phyloP scores from a whole-genome alignment of 768 basidiomycete species.

The Agaricus sinodeliciosus region DNA sequence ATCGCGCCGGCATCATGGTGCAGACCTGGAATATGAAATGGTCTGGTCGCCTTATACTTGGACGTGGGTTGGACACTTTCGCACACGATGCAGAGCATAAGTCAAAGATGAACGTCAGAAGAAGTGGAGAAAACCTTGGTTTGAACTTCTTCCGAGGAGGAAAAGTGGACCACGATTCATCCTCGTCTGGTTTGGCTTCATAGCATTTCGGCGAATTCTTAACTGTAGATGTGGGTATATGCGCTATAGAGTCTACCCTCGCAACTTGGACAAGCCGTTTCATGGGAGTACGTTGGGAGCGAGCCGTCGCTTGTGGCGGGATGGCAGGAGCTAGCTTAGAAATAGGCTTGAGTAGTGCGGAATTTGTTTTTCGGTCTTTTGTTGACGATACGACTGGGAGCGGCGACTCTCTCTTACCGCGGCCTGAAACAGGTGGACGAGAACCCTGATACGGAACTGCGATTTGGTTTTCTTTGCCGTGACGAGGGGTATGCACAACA shows the following conservation, averaged over 20 bases:
- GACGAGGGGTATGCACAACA: no score
- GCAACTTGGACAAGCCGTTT: neutral
- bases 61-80: neutral
- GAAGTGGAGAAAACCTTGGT: slow-evolving; percentile 6
- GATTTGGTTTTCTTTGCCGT: no score
- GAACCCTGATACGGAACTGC: no score
- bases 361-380: no score
- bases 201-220: neutral
- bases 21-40: slow-evolving; percentile 6
- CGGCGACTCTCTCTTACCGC: no score
- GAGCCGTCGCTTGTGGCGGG: neutral
- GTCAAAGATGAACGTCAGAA: neutral
- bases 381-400: no score
- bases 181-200: neutral
- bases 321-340: no score
- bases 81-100: neutral
- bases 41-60: slow-evolving; percentile 1
- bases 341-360: no score
- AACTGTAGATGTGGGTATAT: neutral
- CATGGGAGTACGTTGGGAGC: neutral
- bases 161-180: slow-evolving; percentile 7
- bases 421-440: no score
- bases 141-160: slow-evolving; percentile 7
- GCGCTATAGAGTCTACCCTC: neutral
- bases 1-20: neutral